Evolutionary conservation across 2,329 filamentous ascomycete genomes (phyloP).

Genomic region (Penicillium sp.): DNA sequence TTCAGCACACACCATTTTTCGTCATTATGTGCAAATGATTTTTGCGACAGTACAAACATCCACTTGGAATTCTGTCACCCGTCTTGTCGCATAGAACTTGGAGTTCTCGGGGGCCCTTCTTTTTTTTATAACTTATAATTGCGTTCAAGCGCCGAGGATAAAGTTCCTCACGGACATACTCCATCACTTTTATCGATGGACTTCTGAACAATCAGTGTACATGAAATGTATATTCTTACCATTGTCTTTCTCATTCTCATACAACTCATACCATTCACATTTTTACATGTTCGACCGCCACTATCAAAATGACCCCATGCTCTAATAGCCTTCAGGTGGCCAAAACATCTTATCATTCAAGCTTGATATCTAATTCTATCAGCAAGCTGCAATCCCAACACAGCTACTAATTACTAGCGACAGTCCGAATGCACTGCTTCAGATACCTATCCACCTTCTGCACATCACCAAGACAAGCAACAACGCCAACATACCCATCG

Average conservation of each 20-base stretch:
- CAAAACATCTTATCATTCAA: not conserved
- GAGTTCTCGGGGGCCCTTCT: constrained; percentile 4
- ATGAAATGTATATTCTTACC: not conserved
- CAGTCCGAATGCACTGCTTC: not conserved
- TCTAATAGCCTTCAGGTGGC: not conserved
- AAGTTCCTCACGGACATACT: not conserved
- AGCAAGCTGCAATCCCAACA: too few relatives aligned
- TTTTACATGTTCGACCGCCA: not conserved
- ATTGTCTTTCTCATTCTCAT: not conserved
- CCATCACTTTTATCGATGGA: not conserved
- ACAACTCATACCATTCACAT: not conserved
- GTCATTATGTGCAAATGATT: not conserved
- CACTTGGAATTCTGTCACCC: not conserved
- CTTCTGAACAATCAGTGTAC: not conserved
- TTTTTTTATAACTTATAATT: constrained; percentile 6
- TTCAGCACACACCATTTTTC: not conserved
- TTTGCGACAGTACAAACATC: constrained; percentile 6
- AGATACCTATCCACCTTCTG: not conserved
- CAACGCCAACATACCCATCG: constrained; percentile 37
- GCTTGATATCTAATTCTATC: not conserved
- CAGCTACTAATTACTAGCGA: not conserved
- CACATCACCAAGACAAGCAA: not conserved
- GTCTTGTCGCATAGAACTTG: not conserved
- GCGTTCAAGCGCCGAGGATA: constrained; percentile 9
- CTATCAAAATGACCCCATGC: not conserved